A percentile compares a stretch with the other conserved stretches of the same genome.
Conservation (phyloP, 2,329 filamentous ascomycete species). For the Venturiaceae sp. region DNA sequence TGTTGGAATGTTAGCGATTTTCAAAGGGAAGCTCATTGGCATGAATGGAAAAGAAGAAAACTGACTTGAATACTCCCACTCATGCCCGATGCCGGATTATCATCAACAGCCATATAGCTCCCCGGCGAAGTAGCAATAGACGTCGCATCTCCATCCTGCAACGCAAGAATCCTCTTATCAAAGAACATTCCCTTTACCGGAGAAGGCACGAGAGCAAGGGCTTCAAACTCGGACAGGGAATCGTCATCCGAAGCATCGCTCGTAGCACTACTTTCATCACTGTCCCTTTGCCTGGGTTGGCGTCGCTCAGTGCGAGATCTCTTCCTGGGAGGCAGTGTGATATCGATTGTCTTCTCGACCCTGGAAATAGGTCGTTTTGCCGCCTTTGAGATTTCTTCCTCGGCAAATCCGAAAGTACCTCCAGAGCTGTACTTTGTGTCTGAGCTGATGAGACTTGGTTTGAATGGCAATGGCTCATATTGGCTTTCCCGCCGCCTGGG, state of each 20-base stretch:
- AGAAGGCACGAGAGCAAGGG: neutral
- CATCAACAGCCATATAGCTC: neutral
- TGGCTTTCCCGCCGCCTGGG: constrained; percentile 26
- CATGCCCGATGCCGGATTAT: neutral
- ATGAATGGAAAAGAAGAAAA: neutral
- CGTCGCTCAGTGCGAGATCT: neutral
- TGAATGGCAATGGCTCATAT: constrained; percentile 44
- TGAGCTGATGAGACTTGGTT: constrained; percentile 33
- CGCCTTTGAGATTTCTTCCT: neutral
- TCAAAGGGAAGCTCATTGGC: no score
- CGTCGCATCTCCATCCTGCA: constrained; percentile 1
- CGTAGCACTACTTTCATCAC: neutral
- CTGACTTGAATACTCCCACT: neutral
- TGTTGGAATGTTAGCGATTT: neutral
- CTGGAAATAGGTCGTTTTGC: neutral
- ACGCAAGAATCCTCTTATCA: neutral
- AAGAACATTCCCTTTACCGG: neutral
- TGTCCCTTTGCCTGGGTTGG: neutral
- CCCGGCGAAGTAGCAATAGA: neutral
- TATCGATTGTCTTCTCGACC: neutral
- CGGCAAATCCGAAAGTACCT: constrained; percentile 17
- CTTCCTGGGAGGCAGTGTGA: neutral
- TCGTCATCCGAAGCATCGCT: neutral
- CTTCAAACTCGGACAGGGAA: neutral
- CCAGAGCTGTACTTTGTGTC: constrained; percentile 43